phyloP scores from a whole-genome alignment of 345 rosid species.

The Arabis alpina region DNA sequence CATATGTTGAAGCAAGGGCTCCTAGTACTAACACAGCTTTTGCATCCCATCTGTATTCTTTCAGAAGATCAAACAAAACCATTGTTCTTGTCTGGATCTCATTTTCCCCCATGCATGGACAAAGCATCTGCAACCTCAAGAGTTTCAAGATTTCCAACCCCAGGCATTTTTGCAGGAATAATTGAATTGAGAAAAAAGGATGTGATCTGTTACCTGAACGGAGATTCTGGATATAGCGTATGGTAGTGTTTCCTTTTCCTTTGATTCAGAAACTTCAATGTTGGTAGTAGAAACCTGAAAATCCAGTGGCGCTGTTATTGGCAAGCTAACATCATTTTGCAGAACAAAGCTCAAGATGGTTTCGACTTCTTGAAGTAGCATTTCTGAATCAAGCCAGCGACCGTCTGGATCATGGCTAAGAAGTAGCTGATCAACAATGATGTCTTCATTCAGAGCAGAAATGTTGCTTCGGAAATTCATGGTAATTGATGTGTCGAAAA shows the following conservation, averaged over 20 bases:
- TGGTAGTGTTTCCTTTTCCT: constrained; percentile 54
- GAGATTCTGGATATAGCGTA: constrained; percentile 50
- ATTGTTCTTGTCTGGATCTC: constrained; percentile 57
- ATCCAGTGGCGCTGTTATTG: constrained; percentile 14
- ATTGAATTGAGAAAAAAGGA: constrained; percentile 8
- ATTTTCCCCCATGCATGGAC: constrained; percentile 44
- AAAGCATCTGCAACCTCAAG: constrained; percentile 55
- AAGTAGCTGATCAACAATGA: constrained; percentile 59
- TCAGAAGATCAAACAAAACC: constrained; percentile 60
- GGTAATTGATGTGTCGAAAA: constrained; percentile 17
- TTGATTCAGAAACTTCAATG: constrained; percentile 52
- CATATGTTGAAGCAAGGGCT: constrained; percentile 64
- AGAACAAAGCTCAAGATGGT: constrained; percentile 54
- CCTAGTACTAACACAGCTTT: constrained; percentile 70
- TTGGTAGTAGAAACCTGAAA: constrained; percentile 50
- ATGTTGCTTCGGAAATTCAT: constrained; percentile 31
- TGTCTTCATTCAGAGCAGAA: constrained; percentile 49
- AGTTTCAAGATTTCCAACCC: constrained; percentile 2
- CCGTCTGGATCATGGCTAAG: constrained; percentile 79
- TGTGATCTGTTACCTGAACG: constrained; percentile 48
- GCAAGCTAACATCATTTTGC: constrained; percentile 38
- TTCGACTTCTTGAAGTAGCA: constrained; percentile 62
- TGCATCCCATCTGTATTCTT: constrained; percentile 73
- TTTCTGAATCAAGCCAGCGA: constrained; percentile 64
- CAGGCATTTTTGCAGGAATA: neutral